Percentiles rank a stretch among this genome's conserved stretches.
Conservation (phyloP, 2,329 filamentous ascomycete species). For the Nothophaeocryptopus gaeumannii region DNA sequence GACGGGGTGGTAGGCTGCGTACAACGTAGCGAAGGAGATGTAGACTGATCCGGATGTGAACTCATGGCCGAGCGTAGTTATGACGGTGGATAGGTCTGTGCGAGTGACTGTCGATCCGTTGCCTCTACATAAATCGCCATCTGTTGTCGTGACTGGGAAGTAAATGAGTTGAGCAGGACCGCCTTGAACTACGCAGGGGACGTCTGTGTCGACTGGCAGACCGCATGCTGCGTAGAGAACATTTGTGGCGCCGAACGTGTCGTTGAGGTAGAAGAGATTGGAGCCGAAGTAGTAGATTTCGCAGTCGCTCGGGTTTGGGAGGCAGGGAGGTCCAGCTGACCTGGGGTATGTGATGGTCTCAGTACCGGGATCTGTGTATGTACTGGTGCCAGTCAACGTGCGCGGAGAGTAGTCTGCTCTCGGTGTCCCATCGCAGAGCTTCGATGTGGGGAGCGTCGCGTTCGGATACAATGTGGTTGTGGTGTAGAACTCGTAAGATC, state of each 20-base stretch:
- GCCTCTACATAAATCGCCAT: neutral
- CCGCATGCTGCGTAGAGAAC: slow-evolving; percentile 2
- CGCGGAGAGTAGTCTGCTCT: slow-evolving; percentile 18
- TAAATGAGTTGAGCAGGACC: slow-evolving; percentile 5
- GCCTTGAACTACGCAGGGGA: slow-evolving; percentile 5
- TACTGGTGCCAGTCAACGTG: slow-evolving; percentile 3
- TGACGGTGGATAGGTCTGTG: neutral
- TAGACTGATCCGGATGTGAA: neutral
- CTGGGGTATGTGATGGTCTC: neutral
- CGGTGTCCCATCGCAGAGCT: slow-evolving; percentile 24
- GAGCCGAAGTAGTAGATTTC: neutral
- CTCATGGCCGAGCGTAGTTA: neutral
- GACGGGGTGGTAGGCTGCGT: slow-evolving; percentile 4
- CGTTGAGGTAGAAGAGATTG: neutral
- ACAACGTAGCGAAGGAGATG: neutral
- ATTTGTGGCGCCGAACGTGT: neutral
- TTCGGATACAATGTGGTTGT: too few species aligned
- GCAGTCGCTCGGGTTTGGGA: neutral
- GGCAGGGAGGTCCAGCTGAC: slow-evolving; percentile 12
- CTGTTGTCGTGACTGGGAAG: slow-evolving; percentile 4
- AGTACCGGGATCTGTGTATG: slow-evolving; percentile 10
- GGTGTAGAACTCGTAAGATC: too few species aligned
- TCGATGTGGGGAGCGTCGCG: too few species aligned
- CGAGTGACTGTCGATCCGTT: neutral
- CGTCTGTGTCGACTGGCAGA: neutral